phyloP scores from a whole-genome alignment of 106 monocot genomes.

The Allium sativum region DNA sequence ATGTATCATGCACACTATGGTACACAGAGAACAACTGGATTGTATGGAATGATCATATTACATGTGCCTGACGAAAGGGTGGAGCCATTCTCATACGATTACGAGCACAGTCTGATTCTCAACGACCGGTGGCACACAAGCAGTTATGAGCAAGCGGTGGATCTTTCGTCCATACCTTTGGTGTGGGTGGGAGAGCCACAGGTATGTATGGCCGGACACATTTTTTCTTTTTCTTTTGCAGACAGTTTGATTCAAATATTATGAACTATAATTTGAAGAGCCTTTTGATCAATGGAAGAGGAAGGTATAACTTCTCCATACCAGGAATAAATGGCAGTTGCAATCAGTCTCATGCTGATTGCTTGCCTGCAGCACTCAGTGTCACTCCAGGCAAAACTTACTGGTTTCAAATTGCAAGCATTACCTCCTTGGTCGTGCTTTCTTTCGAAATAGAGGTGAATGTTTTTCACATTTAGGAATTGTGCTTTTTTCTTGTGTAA shows the following conservation, averaged over 20 bases:
- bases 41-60: constrained; percentile 61
- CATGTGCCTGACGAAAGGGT: constrained; percentile 14
- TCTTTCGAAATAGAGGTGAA: neutral
- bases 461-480: neutral
- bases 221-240: too few relatives aligned
- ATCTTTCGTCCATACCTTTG: constrained; percentile 38
- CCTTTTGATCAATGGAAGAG: constrained; percentile 41
- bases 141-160: constrained; percentile 45
- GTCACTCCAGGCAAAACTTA: constrained; percentile 68
- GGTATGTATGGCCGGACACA: constrained; percentile 17
- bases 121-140: constrained; percentile 93
- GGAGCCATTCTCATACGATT: constrained; percentile 63
- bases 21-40: constrained; percentile 69
- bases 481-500: too few relatives aligned
- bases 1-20: constrained; percentile 84
- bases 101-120: constrained; percentile 48
- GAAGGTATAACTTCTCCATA: constrained; percentile 36
- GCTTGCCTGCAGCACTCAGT: constrained; percentile 35
- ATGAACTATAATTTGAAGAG: constrained; percentile 9
- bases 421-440: constrained; percentile 58
- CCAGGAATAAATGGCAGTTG: constrained; percentile 12
- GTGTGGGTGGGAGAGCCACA: constrained; percentile 65
- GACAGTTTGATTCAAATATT: neutral
- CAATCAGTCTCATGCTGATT: constrained; percentile 35
- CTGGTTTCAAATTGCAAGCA: constrained; percentile 44